Evolutionary conservation across 352 stramenopile genomes (phyloP).

Genomic region (Phytophthora vignae): DNA sequence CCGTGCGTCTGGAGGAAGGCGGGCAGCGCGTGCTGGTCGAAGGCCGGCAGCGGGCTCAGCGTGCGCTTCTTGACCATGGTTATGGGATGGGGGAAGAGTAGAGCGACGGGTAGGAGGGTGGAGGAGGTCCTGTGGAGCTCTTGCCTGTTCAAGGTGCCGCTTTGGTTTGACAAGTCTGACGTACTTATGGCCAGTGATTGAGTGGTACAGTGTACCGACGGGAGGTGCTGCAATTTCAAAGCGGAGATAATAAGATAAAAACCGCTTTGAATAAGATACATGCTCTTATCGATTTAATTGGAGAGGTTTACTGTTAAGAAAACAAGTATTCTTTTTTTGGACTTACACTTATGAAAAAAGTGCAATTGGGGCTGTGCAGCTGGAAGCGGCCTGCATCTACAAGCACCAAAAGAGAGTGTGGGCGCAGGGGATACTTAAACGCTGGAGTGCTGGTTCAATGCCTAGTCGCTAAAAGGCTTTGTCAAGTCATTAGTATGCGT

Average conservation of each 20-base stretch:
- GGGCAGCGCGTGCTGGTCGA: conserved; percentile 77
- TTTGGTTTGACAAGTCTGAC: not conserved
- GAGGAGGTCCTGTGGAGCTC: not conserved
- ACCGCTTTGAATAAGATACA: not conserved
- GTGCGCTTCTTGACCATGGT: conserved; percentile 88
- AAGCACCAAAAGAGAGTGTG: too few species aligned
- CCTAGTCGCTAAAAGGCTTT: too few species aligned
- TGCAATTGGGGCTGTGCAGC: too few species aligned
- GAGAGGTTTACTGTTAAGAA: too few species aligned
- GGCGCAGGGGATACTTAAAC: too few species aligned
- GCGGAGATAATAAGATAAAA: not conserved
- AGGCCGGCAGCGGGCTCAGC: conserved; percentile 73
- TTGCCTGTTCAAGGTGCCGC: not conserved
- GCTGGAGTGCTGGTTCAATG: too few species aligned
- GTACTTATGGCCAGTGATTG: not conserved
- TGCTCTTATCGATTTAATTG: too few species aligned
- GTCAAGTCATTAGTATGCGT: too few species aligned
- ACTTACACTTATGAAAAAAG: too few species aligned
- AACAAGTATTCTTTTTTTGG: too few species aligned
- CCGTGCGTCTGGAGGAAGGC: conserved; percentile 65
- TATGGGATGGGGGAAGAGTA: not conserved
- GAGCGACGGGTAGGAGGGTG: not conserved
- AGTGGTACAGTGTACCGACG: not conserved
- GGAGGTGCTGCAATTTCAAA: not conserved
- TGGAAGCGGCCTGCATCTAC: too few species aligned